Conservation (phyloP, 768 basidiomycete species). For the Phlegmacium glaucopus region DNA sequence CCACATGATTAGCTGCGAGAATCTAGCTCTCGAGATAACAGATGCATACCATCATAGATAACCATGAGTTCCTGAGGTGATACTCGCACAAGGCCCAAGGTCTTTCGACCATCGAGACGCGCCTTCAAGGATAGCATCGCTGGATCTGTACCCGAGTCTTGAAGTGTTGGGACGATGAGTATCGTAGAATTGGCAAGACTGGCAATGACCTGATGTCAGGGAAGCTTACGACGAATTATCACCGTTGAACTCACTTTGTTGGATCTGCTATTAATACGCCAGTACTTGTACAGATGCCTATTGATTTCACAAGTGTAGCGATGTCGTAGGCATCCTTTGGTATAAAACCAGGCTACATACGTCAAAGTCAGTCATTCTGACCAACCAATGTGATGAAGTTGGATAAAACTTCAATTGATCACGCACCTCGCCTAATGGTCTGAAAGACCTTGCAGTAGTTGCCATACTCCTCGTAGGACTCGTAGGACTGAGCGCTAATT, state of each 20-base stretch:
- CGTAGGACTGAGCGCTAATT: constrained; percentile 31
- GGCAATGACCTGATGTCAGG: background rate
- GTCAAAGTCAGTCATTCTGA: background rate
- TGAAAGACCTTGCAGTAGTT: constrained; percentile 42
- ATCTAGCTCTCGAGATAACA: background rate
- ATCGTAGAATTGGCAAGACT: constrained; percentile 41
- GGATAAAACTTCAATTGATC: background rate
- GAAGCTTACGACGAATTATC: background rate
- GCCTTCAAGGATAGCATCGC: constrained; percentile 52
- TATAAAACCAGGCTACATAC: constrained; percentile 58
- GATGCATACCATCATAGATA: constrained; percentile 65
- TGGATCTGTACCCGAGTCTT: constrained; percentile 32
- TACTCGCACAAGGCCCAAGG: constrained; percentile 64
- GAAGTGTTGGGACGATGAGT: constrained; percentile 59
- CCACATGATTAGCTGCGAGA: background rate
- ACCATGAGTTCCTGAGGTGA: constrained; percentile 59
- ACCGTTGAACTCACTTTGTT: constrained; percentile 48
- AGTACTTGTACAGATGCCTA: constrained; percentile 63
- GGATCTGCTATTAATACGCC: constrained; percentile 68
- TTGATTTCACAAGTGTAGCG: constrained; percentile 53
- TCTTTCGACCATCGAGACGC: constrained; percentile 53
- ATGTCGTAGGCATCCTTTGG: constrained; percentile 69
- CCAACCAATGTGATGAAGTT: background rate
- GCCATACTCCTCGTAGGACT: constrained; percentile 20
- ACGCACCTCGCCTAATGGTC: constrained; percentile 64